A percentile compares a stretch with the other conserved stretches of the same genome.
Evolutionary conservation across 345 rosid genomes (phyloP).

Genomic region (Kandelia obovata): DNA sequence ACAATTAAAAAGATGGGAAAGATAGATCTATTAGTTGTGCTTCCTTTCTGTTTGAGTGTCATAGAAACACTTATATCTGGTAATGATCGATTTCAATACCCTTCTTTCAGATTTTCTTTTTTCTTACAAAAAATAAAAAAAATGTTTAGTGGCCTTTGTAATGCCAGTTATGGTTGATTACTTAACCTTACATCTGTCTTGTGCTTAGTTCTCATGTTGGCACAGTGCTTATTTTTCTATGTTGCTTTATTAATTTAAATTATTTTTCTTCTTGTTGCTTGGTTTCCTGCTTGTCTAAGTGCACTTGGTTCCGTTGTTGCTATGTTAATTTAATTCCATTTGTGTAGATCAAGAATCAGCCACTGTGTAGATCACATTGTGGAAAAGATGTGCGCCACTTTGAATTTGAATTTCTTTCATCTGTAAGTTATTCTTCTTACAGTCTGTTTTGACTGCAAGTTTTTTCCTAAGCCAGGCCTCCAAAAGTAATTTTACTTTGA

Average conservation of each 20-base stretch:
- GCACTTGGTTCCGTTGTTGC: background rate
- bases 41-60: no score
- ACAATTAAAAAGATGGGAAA: no score
- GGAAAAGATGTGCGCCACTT: slow-evolving; percentile 89
- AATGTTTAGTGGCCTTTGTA: no score
- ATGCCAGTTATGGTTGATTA: no score
- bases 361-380: slow-evolving; percentile 50
- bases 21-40: no score
- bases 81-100: no score
- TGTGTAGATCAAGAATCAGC: slow-evolving; percentile 54
- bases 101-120: no score
- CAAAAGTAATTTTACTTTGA: background rate
- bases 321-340: slow-evolving; percentile 8
- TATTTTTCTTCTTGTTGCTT: background rate
- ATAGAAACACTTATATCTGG: no score
- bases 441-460: slow-evolving; percentile 2
- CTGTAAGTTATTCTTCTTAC: slow-evolving; percentile 45
- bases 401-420: slow-evolving; percentile 73
- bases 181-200: no score
- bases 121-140: no score
- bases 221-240: no score
- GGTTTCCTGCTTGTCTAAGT: background rate
- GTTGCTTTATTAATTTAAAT: background rate
- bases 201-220: no score
- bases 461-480: background rate